Evolutionary conservation across 2,329 filamentous ascomycete species (phyloP).

Genomic region (Lasiodiplodia hormozganensis): DNA sequence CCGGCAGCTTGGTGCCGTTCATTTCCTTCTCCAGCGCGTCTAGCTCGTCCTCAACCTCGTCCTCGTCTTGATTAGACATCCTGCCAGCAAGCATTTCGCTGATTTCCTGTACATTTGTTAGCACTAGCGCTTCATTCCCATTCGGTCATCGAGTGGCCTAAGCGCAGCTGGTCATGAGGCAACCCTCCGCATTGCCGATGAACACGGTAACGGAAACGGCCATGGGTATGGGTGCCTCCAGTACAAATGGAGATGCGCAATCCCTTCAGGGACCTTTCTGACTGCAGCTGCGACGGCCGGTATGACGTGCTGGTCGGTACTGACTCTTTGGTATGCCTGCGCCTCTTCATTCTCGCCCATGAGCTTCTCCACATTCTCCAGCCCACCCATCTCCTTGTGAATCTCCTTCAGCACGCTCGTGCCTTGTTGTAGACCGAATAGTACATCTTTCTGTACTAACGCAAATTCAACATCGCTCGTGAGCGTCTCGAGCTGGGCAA

Average conservation of each 20-base stretch:
- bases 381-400: constrained; percentile 91
- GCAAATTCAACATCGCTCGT: constrained; percentile 93
- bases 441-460: constrained; percentile 92
- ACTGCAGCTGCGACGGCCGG: background rate
- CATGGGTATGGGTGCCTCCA: constrained; percentile 2
- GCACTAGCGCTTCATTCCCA: background rate
- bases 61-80: constrained; percentile 94
- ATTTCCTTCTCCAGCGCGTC: constrained; percentile 77
- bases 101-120: constrained; percentile 70
- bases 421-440: constrained; percentile 91
- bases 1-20: constrained; percentile 49
- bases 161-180: background rate
- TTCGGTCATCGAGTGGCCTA: background rate
- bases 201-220: constrained; percentile 7
- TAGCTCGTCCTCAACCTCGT: constrained; percentile 96
- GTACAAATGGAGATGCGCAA: background rate
- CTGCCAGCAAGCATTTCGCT: constrained; percentile 87
- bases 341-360: constrained; percentile 93
- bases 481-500: constrained; percentile 91
- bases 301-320: constrained; percentile 35
- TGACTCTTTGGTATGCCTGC: constrained; percentile 85
- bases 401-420: constrained; percentile 90
- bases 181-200: background rate
- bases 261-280: background rate
- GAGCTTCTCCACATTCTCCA: constrained; percentile 93